Evolutionary conservation across 2,329 filamentous ascomycete species (phyloP).

Genomic region (Clonostachys rhizophaga): DNA sequence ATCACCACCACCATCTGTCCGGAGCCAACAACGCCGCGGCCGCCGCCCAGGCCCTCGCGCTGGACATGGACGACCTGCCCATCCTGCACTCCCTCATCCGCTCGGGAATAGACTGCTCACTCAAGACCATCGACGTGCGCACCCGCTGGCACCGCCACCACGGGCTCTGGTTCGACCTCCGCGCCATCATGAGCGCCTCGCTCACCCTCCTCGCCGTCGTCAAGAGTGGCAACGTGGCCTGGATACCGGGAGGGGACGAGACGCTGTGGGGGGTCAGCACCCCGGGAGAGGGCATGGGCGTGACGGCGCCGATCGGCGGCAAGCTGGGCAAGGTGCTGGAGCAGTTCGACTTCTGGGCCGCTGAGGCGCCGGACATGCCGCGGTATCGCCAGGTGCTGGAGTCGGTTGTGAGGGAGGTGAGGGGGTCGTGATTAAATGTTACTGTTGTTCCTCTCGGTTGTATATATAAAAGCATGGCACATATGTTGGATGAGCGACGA

Average conservation of each 20-base stretch:
- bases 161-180: constrained; percentile 15
- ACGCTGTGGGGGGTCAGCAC: constrained; percentile 6
- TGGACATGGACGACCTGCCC: constrained; percentile 7
- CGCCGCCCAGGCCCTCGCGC: not conserved
- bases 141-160: constrained; percentile 13
- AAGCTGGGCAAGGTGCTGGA: constrained; percentile 9
- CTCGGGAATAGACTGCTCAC: constrained; percentile 11
- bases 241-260: constrained; percentile 10
- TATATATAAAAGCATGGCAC: no score
- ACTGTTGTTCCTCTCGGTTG: no score
- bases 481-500: no score
- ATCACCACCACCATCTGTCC: not conserved
- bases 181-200: constrained; percentile 10
- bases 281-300: constrained; percentile 2
- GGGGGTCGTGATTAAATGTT: constrained; percentile 1
- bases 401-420: constrained; percentile 5
- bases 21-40: not conserved
- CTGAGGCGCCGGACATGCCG: constrained; percentile 8
- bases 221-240: constrained; percentile 8
- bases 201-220: constrained; percentile 9
- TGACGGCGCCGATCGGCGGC: constrained; percentile 6
- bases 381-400: constrained; percentile 7
- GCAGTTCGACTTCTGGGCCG: constrained; percentile 11
- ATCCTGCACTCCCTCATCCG: constrained; percentile 8
- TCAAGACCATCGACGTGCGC: constrained; percentile 12